Evolutionary conservation across 192 early-diverging fungal species (phyloP), one percentile per base, ranked within the genome.

Genomic region (Coemansia sp.): DNA sequence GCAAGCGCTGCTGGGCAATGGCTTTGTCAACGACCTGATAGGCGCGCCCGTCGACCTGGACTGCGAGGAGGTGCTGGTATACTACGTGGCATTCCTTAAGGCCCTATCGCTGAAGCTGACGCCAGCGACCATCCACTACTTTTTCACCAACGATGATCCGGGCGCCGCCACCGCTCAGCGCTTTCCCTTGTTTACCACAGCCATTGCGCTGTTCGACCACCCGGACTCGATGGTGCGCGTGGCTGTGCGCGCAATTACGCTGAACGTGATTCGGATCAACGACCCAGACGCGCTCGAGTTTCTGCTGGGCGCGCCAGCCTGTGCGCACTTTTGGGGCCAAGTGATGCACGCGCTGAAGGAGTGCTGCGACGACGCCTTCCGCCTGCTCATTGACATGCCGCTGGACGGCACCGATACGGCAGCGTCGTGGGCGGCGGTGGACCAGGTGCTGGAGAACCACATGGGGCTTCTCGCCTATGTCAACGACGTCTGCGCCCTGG

Each of bases 21-120:
- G 91, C 76, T 90, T 89, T 74, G 88, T 93, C 54, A 93, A 93
- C 67, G 58, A 83, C 45, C 76, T 93, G 7, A 89, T 93, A 35
- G 68, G 69, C 8, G 70, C 85, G 27, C 77, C 84, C 6, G 47
- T 65, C 1, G 85, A 90, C 61, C 65, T 85, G 47, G 79, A 77
- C 20, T 88, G 86, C 71, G 89, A 89, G 22, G 91, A 93, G 64
- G 84, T 88, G 27, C 75, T 91, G 60, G 81, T 84, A 0, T 89
- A 89, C 62, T 93, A 88, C 68, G 86, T 89, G 45, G 86, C 87
- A 10, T 85, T 92, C 9, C 83, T 92, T 61, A 89, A 90, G 60
- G 89, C 89, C 17, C 72, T 92, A 41, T 89, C 88, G 19, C 75
- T 89, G 51, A 87, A 87, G 58, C 82, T 92, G 43, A 87, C 86